Evolutionary conservation across 805 yeast genomes (phyloP), one percentile per base, ranked within the genome.

Genomic region (Teunomyces aglyptinius): DNA sequence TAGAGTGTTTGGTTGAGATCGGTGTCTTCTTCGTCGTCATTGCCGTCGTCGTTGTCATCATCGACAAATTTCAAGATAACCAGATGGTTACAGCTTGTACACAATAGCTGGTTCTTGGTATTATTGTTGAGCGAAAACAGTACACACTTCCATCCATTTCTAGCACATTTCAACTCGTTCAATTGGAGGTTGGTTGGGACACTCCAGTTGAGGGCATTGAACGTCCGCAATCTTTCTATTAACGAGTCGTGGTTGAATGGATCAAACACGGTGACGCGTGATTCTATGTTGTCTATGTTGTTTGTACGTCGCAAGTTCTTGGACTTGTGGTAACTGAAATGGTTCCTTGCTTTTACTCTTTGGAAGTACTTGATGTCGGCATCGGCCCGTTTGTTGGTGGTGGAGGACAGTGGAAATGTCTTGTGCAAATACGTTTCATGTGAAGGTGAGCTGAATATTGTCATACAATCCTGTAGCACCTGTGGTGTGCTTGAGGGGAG

Each of bases 11-110:
- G 51, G 22, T 65, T 57, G 49, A 80, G 78, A 1, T 75, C 70
- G 10, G 80, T 72, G 1, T 87, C 64, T 53, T 83, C 86, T 4
- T 79, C 72, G 1, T 87, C 64, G 54, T 83, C 86, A 4, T 79
- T 83, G 54, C 80, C 81, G 0, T 78, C 64, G 47, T 88, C 95
- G n/a, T 80, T 83, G 34, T 33, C 32, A 11, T 34, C 44, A 2
- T 52, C 61, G 44, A 61, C 60, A 50, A 69, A 71, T 40, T 56
- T 57, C 12, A 71, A 53, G 2, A 63, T 51, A 4, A 68, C 46
- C 34, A 59, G 67, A 22, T 52, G 59, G 28, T 57, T 56, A 41
- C 77, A 72, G 11, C 59, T 54, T 0, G 67, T 55, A 47, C 77
- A 72, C 11, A 61, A 38, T 16, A 72, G 54, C 38, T 60, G 65